Base-by-base conservation (phyloP, 208 protist species). In the Naegleria lovaniensis region DNA sequence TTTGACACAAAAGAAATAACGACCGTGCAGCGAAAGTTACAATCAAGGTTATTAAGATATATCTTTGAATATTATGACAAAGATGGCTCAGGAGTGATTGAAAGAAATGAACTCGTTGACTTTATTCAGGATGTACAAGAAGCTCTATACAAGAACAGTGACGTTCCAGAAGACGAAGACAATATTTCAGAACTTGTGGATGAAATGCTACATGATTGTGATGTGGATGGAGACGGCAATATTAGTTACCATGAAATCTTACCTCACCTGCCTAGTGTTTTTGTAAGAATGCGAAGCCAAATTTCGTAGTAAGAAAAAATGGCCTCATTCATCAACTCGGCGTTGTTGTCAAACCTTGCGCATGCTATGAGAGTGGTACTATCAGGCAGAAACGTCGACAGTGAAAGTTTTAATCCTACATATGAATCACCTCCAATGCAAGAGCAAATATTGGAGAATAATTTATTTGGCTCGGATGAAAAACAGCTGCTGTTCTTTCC, bases 21-120 rank as follows among this genome's bases (percentile, higher is more conserved):
- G 2, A 43, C 5, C 29, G 16, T 85, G 2, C 39, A 85, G 41
- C 43, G 41, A 43, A 40, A 48, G 15, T 11, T 85, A 0, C 33
- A 48, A 85, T 29, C 13, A 9, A 40, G 83, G 9, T 13, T 85
- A 43, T 29, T 85, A 48, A 11, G 83, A 19, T 85, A 85, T 43
- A 48, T 85, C 0, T 85, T 85, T 85, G 83, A 85, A 29, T 85
- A 85, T 48, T 85, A 85, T 48, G 83, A 85, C 13, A 22, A 6
- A 13, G 83, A 85, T 43, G 83, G 38, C 0, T 85, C 83, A 43
- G 83, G 83, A 29, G 39, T 85, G 15, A 85, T 85, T 29, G 83
- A 85, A 48, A 48, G 40, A n/a, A 38, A 85, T 43, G 83, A 85
- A 48, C 38, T 85, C 16, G 13, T 36, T 6, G n/a, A n/a, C 29